These are phyloP conservation scores for Ramaria sp. DNA, from an alignment of 768 basidiomycete species.

Conservation along the genomic window DNA sequence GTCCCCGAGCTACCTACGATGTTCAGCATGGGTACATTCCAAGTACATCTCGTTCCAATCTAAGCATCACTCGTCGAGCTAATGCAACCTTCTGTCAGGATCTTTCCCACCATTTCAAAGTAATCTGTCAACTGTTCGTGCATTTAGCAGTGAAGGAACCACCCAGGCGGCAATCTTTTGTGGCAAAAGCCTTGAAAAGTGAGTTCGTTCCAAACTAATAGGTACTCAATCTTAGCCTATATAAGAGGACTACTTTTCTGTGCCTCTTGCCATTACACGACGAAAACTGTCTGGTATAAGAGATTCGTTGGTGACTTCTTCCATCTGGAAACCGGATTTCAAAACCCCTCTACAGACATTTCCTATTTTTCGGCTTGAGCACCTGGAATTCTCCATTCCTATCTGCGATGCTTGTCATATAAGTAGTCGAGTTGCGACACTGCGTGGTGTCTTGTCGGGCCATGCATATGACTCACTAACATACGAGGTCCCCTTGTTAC, in stretches of 20 bases:
- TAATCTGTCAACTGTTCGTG: slow-evolving; percentile 80
- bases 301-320: slow-evolving; percentile 75
- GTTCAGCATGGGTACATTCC: slow-evolving; percentile 73
- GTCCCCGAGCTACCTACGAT: slow-evolving; percentile 50
- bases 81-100: slow-evolving; percentile 24
- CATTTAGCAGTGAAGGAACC: slow-evolving; percentile 59
- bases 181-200: slow-evolving; percentile 46
- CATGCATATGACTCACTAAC: slow-evolving; percentile 59
- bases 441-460: slow-evolving; percentile 53
- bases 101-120: slow-evolving; percentile 72
- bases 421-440: slow-evolving; percentile 55
- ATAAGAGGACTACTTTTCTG: slow-evolving; percentile 56
- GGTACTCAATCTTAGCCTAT: background rate
- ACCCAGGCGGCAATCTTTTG: slow-evolving; percentile 40
- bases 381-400: slow-evolving; percentile 45
- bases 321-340: slow-evolving; percentile 69
- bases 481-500: slow-evolving; percentile 39
- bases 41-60: slow-evolving; percentile 17
- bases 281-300: slow-evolving; percentile 60
- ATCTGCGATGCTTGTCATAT: slow-evolving; percentile 80
- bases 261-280: slow-evolving; percentile 55
- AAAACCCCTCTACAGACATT: slow-evolving; percentile 53
- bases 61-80: background rate
- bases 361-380: slow-evolving; percentile 48
- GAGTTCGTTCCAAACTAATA: slow-evolving; percentile 8